phyloP scores from a whole-genome alignment of 352 stramenopile genomes.

The Thraustochytrium striatum region DNA sequence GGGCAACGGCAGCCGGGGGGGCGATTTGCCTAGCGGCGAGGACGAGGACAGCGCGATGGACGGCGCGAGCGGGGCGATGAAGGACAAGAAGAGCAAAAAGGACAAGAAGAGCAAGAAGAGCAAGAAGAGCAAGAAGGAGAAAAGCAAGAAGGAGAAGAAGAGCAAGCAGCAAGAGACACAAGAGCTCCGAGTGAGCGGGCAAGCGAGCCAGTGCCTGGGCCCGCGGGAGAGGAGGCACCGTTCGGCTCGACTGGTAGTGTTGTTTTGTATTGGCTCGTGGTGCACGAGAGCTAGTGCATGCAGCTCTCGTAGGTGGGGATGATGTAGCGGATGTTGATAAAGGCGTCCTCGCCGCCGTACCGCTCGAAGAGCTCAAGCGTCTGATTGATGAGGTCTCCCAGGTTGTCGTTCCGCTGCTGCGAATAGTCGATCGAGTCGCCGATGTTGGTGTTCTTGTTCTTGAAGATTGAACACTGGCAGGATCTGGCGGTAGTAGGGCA shows the following conservation, averaged over 20 bases:
- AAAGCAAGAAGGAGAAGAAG: slow-evolving; percentile 36
- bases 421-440: slow-evolving; percentile 83
- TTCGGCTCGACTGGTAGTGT: no score
- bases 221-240: no score
- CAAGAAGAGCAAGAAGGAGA: slow-evolving; percentile 6
- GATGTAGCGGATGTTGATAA: slow-evolving; percentile 78
- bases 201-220: no score
- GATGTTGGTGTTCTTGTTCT: slow-evolving; percentile 73
- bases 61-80: no score
- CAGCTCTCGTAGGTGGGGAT: slow-evolving; percentile 60
- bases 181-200: neutral
- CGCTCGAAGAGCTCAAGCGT: slow-evolving; percentile 78
- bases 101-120: neutral
- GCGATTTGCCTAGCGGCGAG: neutral
- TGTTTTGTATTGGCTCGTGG: no score
- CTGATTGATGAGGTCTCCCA: slow-evolving; percentile 75
- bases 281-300: no score
- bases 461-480: slow-evolving; percentile 81
- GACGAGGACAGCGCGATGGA: no score
- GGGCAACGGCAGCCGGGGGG: no score
- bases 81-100: neutral
- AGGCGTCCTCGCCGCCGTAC: slow-evolving; percentile 75
- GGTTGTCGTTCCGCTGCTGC: slow-evolving; percentile 69
- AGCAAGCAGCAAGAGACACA: neutral
- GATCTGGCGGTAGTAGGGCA: slow-evolving; percentile 84